Base-by-base conservation (phyloP, 306 rosid species). In the Begonia peltatifolia region DNA sequence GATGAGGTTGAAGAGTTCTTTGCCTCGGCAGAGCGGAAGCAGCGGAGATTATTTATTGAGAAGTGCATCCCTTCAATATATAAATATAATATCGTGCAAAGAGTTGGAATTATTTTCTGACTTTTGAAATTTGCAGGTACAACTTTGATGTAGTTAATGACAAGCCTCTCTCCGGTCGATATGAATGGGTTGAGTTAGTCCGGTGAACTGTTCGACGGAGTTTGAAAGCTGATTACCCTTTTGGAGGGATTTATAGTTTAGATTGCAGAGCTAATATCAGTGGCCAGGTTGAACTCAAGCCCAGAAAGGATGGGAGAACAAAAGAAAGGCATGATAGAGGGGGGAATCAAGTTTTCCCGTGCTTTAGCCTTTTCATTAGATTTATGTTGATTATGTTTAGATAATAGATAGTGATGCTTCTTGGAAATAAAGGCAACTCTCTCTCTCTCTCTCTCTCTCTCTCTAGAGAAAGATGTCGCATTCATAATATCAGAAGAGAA, bases 1-100 rank as follows among this genome's bases (percentile, higher is more conserved):
- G 57, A 47, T 17, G 97, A 90, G 59, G 72, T 90, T 62, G 95
- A 90, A 13, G 95, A 90, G 79, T 85, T 90, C 71, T 85, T 90
- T 55, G 66, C 80, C 43, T 57, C 48, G 47, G 87, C 86, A 25
- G 97, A 90, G 84, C 73, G 59, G 75, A 80, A 76, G 68, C 97
- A 90, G 61, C 97, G 83, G 55, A 61, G 65, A 68, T 57, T 69
- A 14, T 90, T 83, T 57, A 63, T 73, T 53, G 86, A 90, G 43
- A 85, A 85, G 97, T 90, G 56, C 9, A 69, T 22, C 54, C 41
- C 57, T 53, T 52, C 47, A 14, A 18, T 41, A 5, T 9, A 14
- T 54, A 46, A 9, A 11, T 52, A 8, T 9, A 6, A 9, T 47
- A 16, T 14, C 30, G 15, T 57, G 44, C 23, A 14, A 55, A 13